Evolutionary conservation across 148 eudicot species (phyloP).

Genomic region (Cornus controversa): DNA sequence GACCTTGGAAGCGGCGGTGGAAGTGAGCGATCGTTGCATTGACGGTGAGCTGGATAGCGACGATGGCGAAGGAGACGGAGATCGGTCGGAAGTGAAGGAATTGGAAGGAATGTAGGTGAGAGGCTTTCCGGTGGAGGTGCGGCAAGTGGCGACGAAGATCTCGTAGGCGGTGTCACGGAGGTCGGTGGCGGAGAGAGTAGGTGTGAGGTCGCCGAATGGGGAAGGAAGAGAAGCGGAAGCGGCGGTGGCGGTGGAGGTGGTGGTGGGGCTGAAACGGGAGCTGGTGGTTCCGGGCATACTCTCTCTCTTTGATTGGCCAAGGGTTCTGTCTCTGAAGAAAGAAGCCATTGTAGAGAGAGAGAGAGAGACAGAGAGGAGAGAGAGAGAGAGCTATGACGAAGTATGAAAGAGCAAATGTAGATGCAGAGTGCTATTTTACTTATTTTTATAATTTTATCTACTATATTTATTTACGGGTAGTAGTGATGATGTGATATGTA

Average conservation of each 20-base stretch:
- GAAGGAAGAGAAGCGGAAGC: constrained; percentile 50
- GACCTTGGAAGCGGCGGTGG: constrained; percentile 80
- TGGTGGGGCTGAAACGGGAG: constrained; percentile 23
- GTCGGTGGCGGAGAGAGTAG: constrained; percentile 67
- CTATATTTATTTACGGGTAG: too few relatives aligned
- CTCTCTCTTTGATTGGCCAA: constrained; percentile 59
- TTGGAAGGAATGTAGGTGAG: constrained; percentile 39
- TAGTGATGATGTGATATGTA: too few relatives aligned
- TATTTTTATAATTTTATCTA: too few relatives aligned
- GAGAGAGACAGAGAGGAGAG: constrained; percentile 1
- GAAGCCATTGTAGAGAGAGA: constrained; percentile 56
- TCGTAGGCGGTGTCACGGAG: constrained; percentile 82
- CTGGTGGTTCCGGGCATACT: constrained; percentile 22
- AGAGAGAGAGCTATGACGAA: not conserved
- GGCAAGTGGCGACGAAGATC: constrained; percentile 86
- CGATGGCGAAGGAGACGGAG: constrained; percentile 23
- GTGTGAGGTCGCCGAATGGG: constrained; percentile 69
- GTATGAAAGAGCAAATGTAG: not conserved
- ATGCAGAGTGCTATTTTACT: too few relatives aligned
- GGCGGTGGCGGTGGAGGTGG: constrained; percentile 8
- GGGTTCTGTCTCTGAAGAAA: constrained; percentile 63
- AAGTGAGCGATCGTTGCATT: constrained; percentile 62
- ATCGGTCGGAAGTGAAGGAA: constrained; percentile 11
- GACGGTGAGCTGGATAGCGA: constrained; percentile 21
- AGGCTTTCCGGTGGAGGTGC: constrained; percentile 75